Evolutionary conservation across 23 red algal species (phyloP), one percentile per base, ranked within the genome.

Genomic region (Cyanidioschyzon merolae): DNA sequence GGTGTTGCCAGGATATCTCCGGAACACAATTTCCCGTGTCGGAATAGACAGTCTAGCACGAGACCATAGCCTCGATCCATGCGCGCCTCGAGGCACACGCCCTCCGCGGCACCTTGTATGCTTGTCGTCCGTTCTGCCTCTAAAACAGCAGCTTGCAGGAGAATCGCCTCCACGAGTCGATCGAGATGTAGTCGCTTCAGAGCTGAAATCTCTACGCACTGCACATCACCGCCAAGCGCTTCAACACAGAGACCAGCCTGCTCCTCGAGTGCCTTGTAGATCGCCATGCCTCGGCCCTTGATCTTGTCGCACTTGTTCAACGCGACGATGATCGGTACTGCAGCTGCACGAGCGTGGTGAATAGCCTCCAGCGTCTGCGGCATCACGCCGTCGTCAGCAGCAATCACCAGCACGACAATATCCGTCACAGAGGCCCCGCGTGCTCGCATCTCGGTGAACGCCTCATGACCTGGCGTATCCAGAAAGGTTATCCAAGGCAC

Each of bases 341-440:
- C 59, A 0, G 91, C 85, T 25, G 79, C 77, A 25, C 75, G 58
- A 25, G 92, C 92, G n/a, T 88, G 80, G 38, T 84, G 59, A 7
- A 86, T 80, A 2, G 87, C 87, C 75, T 96, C 92, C 27, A 85
- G 39, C 38, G 87, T 96, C 78, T 90, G 88, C 39, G 92, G 85
- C 88, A 90, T 90, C 36, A 91, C 88, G 40, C 92, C 92, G 77
- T 90, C 88, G 68, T 96, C 87, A 50, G 88, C 92, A 24, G 92
- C 92, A 39, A 96, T 87, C 0, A 96, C 92, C 37, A 96, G 39
- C 2, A 96, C 85, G 12, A 86, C 92, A 1, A 96, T 71, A 59
- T 96, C 92, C 0, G 92, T 90, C 3, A 75, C 83, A 1, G 79
- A 67, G 18, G 88, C 79, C 39, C 92, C 92, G 27, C 81, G 76